Evolutionary conservation across 768 basidiomycete species (phyloP).

Genomic region (Agaricus blazei): DNA sequence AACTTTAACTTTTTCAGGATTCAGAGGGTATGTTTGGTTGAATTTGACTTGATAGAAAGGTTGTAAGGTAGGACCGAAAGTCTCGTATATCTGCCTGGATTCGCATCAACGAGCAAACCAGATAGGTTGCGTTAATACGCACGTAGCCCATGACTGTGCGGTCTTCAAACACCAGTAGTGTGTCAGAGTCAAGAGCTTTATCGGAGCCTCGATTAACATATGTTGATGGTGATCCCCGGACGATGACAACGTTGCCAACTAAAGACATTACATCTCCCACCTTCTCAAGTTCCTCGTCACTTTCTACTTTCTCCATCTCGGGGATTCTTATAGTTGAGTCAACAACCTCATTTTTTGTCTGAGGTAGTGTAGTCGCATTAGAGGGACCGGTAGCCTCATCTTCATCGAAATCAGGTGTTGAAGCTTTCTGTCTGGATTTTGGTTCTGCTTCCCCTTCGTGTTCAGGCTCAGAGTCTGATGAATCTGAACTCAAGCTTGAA

Average conservation of each 20-base stretch:
- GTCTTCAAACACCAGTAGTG: constrained; percentile 86
- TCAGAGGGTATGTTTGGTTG: constrained; percentile 57
- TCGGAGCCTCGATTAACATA: constrained; percentile 43
- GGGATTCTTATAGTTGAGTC: constrained; percentile 60
- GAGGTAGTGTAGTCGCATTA: constrained; percentile 40
- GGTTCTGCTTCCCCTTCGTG: constrained; percentile 12
- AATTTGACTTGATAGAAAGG: constrained; percentile 90
- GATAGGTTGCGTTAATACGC: constrained; percentile 25
- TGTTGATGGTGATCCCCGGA: constrained; percentile 54
- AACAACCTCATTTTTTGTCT: constrained; percentile 66
- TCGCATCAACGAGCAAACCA: constrained; percentile 11
- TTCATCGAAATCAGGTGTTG: constrained; percentile 41
- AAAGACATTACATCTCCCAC: constrained; percentile 78
- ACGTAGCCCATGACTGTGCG: constrained; percentile 88
- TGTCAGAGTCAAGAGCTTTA: constrained; percentile 80
- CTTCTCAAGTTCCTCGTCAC: constrained; percentile 63
- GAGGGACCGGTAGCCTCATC: constrained; percentile 38
- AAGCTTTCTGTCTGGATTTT: constrained; percentile 1
- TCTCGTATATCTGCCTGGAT: constrained; percentile 75
- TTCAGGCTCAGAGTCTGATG: constrained; percentile 23
- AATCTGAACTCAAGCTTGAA: constrained; percentile 37
- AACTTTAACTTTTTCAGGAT: constrained; percentile 47
- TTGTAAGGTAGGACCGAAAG: constrained; percentile 88
- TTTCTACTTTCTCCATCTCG: constrained; percentile 54
- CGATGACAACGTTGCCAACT: constrained; percentile 66